A percentile compares a stretch with the other conserved stretches of the same genome.
These are phyloP conservation scores for Nymphaea colorata DNA, from an alignment of 164 flowering plant species.

Conservation along the genomic window DNA sequence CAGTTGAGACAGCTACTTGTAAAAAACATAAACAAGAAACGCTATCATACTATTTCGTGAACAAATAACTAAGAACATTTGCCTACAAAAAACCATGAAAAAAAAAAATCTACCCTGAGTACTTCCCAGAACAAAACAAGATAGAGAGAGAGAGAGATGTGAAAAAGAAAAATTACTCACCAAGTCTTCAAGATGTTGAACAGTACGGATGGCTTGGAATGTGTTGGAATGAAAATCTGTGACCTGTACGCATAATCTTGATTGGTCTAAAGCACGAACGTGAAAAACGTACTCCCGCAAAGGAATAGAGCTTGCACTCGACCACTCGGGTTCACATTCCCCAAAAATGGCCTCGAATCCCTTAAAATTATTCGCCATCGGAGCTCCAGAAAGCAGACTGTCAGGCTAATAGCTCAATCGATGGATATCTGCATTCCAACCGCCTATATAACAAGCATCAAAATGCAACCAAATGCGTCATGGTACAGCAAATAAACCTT, in stretches of 20 bases:
- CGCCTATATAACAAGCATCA: no score
- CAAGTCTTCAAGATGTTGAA: constrained; percentile 59
- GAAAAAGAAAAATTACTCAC: constrained; percentile 13
- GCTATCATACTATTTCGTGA: not conserved
- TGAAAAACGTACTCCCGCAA: constrained; percentile 32
- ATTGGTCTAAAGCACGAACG: constrained; percentile 28
- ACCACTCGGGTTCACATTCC: constrained; percentile 38
- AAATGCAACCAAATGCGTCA: no score
- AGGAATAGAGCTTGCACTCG: constrained; percentile 3
- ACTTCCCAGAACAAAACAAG: no score
- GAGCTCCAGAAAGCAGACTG: not conserved
- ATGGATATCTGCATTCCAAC: no score
- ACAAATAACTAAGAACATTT: not conserved
- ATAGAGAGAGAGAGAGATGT: not conserved
- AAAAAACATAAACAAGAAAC: not conserved
- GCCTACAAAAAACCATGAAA: not conserved
- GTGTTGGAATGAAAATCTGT: constrained; percentile 51
- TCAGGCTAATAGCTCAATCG: no score
- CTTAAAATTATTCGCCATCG: constrained; percentile 27
- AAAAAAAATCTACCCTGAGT: no score
- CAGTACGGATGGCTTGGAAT: constrained; percentile 41
- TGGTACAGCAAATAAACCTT: no score
- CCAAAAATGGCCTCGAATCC: constrained; percentile 51
- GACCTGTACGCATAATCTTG: constrained; percentile 32
- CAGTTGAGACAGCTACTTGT: not conserved